Evolutionary conservation across 306 rosid genomes (phyloP).

Genomic region (Glycine latifolia): DNA sequence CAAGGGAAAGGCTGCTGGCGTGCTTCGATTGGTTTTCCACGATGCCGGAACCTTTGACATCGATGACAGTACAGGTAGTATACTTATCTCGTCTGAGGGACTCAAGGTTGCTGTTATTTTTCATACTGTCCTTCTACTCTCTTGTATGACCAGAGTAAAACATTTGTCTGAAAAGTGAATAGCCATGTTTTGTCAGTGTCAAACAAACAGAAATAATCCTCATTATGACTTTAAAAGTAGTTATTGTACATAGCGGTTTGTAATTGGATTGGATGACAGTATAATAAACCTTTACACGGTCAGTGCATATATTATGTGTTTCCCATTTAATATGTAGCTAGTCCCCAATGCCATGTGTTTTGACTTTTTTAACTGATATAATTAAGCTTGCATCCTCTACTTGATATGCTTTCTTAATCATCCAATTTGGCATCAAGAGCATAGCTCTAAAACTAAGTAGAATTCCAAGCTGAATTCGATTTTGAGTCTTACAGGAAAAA

Average conservation of each 20-base stretch:
- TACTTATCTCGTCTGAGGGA: background rate
- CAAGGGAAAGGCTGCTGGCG: slow-evolving; percentile 79
- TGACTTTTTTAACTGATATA: background rate
- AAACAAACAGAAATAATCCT: background rate
- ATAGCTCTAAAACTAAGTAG: background rate
- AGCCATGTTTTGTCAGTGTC: background rate
- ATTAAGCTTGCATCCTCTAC: background rate
- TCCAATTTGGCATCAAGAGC: slow-evolving; percentile 15
- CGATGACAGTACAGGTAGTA: slow-evolving; percentile 68
- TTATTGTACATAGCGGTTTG: background rate
- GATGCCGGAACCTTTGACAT: slow-evolving; percentile 91
- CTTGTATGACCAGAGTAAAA: no score
- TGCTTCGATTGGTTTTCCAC: slow-evolving; percentile 93
- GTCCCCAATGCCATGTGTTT: background rate
- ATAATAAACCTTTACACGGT: background rate
- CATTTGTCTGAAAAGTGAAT: background rate
- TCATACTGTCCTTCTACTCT: no score
- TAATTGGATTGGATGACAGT: background rate
- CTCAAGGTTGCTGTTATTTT: no score
- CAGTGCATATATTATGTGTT: background rate
- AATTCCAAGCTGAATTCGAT: background rate
- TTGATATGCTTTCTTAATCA: slow-evolving; percentile 23
- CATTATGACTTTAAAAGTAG: background rate
- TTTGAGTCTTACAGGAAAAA: background rate
- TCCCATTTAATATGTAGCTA: background rate